Evolutionary conservation across 768 basidiomycete genomes (phyloP).

Genomic region (Xerocomellus amylosporus): DNA sequence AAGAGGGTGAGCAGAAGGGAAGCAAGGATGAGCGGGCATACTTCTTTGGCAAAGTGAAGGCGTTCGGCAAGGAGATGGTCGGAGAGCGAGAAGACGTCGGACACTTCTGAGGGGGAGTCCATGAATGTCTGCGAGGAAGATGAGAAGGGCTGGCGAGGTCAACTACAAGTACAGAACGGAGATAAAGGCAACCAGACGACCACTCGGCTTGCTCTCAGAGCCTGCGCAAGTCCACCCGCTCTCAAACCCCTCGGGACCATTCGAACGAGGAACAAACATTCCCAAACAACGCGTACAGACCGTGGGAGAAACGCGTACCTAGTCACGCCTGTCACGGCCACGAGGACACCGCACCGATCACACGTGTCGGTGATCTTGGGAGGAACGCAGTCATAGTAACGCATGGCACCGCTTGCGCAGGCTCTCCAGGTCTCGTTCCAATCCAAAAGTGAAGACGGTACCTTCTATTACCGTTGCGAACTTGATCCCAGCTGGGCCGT

Average conservation of each 20-base stretch:
- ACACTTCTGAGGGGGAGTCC: conserved; percentile 24
- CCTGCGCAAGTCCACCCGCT: background rate
- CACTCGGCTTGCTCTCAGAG: background rate
- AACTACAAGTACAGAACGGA: conserved; percentile 26
- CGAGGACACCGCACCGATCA: conserved; percentile 15
- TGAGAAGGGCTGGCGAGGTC: too few relatives aligned
- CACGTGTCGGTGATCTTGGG: conserved; percentile 5
- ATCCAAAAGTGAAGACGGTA: conserved; percentile 21
- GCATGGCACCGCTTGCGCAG: conserved; percentile 19
- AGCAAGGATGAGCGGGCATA: conserved; percentile 24
- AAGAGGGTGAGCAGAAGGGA: background rate
- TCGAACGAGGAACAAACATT: conserved; percentile 29
- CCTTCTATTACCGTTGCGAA: conserved; percentile 25
- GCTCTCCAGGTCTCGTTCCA: conserved; percentile 24
- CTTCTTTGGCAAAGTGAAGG: conserved; percentile 75
- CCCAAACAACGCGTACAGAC: conserved; percentile 30
- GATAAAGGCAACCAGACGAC: background rate
- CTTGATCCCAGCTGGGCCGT: conserved; percentile 48
- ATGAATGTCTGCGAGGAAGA: conserved; percentile 10
- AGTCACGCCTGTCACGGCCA: conserved; percentile 5
- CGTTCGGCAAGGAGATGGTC: conserved; percentile 69
- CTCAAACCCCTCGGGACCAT: too few relatives aligned
- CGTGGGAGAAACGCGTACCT: conserved; percentile 26
- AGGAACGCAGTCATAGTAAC: background rate
- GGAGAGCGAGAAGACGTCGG: conserved; percentile 71